A percentile compares a stretch with the other conserved stretches of the same genome.
phyloP scores from a whole-genome alignment of 495 filamentous ascomycete species.

The Choiromyces venosus region DNA sequence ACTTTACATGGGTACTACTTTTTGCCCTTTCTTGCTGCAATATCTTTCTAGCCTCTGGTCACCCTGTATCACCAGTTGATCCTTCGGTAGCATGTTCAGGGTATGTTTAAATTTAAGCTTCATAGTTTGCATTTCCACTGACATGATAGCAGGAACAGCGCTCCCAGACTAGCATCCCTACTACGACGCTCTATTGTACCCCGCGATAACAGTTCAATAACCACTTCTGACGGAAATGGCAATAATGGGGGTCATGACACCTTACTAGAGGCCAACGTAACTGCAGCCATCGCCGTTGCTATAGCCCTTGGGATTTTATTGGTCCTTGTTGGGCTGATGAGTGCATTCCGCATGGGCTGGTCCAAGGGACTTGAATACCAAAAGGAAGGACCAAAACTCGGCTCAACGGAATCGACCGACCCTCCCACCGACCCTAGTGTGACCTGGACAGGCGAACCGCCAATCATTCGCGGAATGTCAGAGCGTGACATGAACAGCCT shows the following conservation, averaged over 20 bases:
- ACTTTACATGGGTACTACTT: not conserved
- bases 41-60: not conserved
- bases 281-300: constrained; percentile 26
- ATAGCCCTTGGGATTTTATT: constrained; percentile 17
- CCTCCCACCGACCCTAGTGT: not conserved
- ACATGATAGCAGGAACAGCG: not conserved
- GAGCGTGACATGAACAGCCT: constrained; percentile 13
- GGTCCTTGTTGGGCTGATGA: constrained; percentile 30
- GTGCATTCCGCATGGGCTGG: constrained; percentile 32
- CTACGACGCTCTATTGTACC: not conserved
- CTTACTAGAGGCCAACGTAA: constrained; percentile 17
- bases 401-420: not conserved
- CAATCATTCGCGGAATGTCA: constrained; percentile 13
- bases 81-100: not conserved
- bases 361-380: constrained; percentile 24
- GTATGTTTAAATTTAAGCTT: not conserved
- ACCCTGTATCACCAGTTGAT: not conserved
- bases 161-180: not conserved
- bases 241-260: not conserved
- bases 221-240: not conserved
- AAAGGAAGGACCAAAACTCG: not conserved
- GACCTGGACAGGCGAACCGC: constrained; percentile 14
- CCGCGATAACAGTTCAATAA: not conserved
- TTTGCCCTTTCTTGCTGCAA: not conserved
- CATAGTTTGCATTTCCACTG: not conserved